Evolutionary conservation across 2,329 filamentous ascomycete genomes (phyloP), one percentile per base, ranked within the genome.

Genomic region (Colletotrichum euphorbiae): DNA sequence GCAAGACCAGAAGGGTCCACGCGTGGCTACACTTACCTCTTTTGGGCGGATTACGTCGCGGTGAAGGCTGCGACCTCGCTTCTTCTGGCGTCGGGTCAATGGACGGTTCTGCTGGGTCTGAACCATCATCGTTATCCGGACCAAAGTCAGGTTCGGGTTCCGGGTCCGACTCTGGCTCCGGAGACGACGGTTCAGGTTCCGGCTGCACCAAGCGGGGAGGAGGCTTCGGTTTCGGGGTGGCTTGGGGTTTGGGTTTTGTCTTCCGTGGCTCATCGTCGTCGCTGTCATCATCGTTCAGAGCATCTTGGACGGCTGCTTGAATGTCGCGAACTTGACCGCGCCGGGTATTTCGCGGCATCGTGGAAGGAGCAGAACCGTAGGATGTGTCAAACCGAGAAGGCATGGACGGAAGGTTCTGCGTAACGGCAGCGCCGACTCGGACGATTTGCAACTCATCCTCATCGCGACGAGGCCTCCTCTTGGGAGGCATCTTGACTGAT

Each of bases 321-420:
- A 74, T 56, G 42, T 73, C 68, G 48, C 70, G 71, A 19, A 62
- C 43, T 33, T 71, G 65, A 2, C 72, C 73, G 17, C 71, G 69
- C 21, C 70, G 64, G n/a, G 69, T 68, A 50, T 73, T 73, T 24
- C 70, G 69, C n/a, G 74, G 33, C 45, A 48, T 38, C 11, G 64
- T 54, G 7, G 62, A 63, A 15, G 71, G 67, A n/a, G 72, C 64
- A 11, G 72, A 72, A 42, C 73, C 73, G 46, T 74, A 74, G 4
- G 69, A 72, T 9, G 71, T 73, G 58, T 69, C 70, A 31, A 71
- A 61, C 15, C 73, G 66, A 6, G 73, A 59, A 15, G 72, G 62
- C 36, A 74, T 42, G 13, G 71, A 70, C 21, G 72, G 73, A 13
- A 74, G 68, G 17, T 71, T 63, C 13, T 70, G 57, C 9, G 51